Conservation (phyloP, 192 early-diverging fungal species). For the Coemansia sp. region DNA sequence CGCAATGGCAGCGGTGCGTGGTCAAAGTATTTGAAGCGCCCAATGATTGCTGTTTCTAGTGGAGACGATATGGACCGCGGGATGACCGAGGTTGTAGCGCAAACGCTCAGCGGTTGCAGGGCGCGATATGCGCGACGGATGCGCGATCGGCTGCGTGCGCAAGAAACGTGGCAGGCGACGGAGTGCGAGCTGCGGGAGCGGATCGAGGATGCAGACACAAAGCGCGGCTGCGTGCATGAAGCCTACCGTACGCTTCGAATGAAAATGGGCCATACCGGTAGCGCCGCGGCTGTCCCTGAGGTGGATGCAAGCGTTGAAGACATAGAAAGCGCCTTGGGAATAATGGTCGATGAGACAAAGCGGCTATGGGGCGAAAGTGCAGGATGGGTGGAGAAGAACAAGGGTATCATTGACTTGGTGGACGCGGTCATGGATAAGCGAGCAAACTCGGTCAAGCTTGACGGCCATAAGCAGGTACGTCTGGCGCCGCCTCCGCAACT, state of each 20-base stretch:
- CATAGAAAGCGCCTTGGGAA: slow-evolving; percentile 14
- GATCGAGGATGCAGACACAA: background rate
- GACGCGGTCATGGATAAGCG: slow-evolving; percentile 32
- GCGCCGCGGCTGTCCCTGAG: slow-evolving; percentile 14
- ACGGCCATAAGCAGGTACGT: slow-evolving; percentile 24
- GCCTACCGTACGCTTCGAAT: slow-evolving; percentile 29
- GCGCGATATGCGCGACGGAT: slow-evolving; percentile 35
- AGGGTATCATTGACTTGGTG: slow-evolving; percentile 1
- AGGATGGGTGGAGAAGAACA: slow-evolving; percentile 36
- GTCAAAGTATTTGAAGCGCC: slow-evolving; percentile 21
- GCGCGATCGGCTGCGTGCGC: slow-evolving; percentile 35
- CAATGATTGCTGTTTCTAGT: background rate
- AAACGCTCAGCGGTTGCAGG: slow-evolving; percentile 13
- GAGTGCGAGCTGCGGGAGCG: slow-evolving; percentile 6
- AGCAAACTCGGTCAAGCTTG: slow-evolving; percentile 33
- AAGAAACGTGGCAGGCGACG: slow-evolving; percentile 23
- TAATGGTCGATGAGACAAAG: slow-evolving; percentile 16
- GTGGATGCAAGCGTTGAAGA: slow-evolving; percentile 19
- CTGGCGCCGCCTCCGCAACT: slow-evolving; percentile 45
- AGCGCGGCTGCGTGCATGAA: slow-evolving; percentile 8
- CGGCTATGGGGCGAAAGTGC: slow-evolving; percentile 34
- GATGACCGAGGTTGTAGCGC: background rate
- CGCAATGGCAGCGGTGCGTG: slow-evolving; percentile 5
- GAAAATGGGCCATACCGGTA: background rate
- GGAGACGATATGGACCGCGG: background rate